Percentiles rank a stretch among this genome's conserved stretches.
Conservation (phyloP, 192 early-diverging fungal species). For the Coemansia erecta region DNA sequence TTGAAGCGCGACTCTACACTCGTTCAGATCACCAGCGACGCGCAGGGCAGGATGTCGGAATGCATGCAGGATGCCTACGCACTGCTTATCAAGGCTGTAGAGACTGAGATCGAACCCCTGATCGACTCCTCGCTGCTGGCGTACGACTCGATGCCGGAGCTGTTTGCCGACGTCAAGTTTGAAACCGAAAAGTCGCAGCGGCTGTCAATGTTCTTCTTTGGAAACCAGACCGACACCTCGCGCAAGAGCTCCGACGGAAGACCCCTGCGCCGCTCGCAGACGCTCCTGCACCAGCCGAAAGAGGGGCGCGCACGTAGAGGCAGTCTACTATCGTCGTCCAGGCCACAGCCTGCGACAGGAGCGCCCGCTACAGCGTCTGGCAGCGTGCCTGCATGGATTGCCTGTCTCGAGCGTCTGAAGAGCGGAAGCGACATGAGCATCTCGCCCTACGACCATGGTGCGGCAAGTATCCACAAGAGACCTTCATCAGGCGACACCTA, state of each 20-base stretch:
- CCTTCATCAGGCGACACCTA: slow-evolving; percentile 50
- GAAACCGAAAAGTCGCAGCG: slow-evolving; percentile 43
- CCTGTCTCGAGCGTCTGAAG: slow-evolving; percentile 25
- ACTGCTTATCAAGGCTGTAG: slow-evolving; percentile 62
- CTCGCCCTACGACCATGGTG: not conserved
- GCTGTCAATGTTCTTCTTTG: slow-evolving; percentile 52
- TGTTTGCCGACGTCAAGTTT: slow-evolving; percentile 53
- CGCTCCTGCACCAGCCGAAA: slow-evolving; percentile 17
- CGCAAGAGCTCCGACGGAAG: slow-evolving; percentile 45
- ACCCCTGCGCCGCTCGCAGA: slow-evolving; percentile 48
- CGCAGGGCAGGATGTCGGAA: slow-evolving; percentile 80
- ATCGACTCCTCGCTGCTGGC: slow-evolving; percentile 68
- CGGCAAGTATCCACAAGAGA: slow-evolving; percentile 14
- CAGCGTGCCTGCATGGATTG: slow-evolving; percentile 36
- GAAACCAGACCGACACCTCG: slow-evolving; percentile 14
- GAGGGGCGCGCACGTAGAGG: slow-evolving; percentile 34
- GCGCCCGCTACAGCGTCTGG: slow-evolving; percentile 33
- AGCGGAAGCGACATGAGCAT: not conserved
- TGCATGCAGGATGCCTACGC: slow-evolving; percentile 72
- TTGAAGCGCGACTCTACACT: slow-evolving; percentile 83
- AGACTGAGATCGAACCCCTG: slow-evolving; percentile 64
- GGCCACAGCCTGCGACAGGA: too few species aligned
- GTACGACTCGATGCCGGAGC: slow-evolving; percentile 66
- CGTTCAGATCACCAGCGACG: slow-evolving; percentile 63
- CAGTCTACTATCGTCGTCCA: slow-evolving; percentile 23